Percentiles rank a stretch among this genome's conserved stretches.
Conservation (phyloP, 108 stramenopile species). For the Cyclotella atomus region DNA sequence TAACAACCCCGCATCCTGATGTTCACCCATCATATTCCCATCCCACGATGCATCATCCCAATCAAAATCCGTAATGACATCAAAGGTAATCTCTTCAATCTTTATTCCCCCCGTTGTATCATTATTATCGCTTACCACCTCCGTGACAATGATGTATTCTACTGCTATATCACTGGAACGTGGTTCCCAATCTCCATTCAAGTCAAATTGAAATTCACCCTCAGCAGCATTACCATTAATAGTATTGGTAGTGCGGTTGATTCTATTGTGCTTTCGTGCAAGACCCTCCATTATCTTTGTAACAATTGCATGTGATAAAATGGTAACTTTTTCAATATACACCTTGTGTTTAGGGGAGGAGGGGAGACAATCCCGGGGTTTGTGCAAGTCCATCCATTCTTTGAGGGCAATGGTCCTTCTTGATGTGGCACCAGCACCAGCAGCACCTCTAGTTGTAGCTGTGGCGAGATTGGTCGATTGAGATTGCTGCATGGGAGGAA, state of each 20-base stretch:
- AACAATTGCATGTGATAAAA: not conserved
- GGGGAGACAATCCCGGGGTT: not conserved
- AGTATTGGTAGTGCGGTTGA: not conserved
- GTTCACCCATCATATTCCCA: no score
- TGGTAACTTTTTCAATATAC: not conserved
- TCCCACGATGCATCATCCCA: conserved; percentile 3
- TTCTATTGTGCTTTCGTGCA: not conserved
- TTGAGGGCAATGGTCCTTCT: not conserved
- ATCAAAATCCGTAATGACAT: not conserved
- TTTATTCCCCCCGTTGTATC: no score
- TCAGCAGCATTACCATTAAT: no score
- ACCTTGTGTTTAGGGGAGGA: not conserved
- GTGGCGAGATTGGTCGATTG: not conserved
- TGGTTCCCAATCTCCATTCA: not conserved
- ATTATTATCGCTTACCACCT: not conserved
- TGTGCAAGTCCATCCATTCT: not conserved
- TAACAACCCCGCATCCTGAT: not conserved
- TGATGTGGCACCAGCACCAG: no score
- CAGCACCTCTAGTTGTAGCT: not conserved
- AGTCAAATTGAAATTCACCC: no score
- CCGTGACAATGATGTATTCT: not conserved
- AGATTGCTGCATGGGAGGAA: not conserved
- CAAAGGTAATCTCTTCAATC: not conserved
- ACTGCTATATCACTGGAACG: not conserved
- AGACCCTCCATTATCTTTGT: not conserved